Base-by-base conservation (phyloP, 1,284 basidiomycete genomes). In the Hymenochaete sp. region DNA sequence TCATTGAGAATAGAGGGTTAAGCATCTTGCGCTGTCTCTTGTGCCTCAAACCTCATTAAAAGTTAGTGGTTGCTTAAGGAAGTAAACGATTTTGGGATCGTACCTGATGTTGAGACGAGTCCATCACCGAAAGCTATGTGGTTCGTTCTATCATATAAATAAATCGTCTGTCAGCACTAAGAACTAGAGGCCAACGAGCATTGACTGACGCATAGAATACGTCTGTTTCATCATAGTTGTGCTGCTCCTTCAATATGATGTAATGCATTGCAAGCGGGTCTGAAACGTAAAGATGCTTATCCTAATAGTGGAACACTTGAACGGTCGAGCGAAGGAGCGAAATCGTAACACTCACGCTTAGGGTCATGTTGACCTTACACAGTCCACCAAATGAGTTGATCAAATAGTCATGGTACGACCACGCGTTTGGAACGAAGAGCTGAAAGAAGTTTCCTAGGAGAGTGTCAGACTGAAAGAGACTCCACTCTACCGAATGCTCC, bases 301-400 rank as follows among this genome's bases (percentile, higher is more conserved):
- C 42, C 53, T 53, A 33, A 16, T 5, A 14, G n/a, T n/a, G n/a
- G 16, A 31, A 41, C 14, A n/a, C 32, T 6, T 35, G 13, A 35
- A n/a, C 5, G 14, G 4, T 6, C 5, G 32, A 5, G 8, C 13
- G 8, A 19, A 35, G 5, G 32, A n/a, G 8, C 5, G 4, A 32
- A 14, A 24, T 18, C 11, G 22, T 46, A 13, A 11, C 10, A 45
- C 65, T 46, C 55, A 75, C 73, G 41, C 75, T 72, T 37, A 77
- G 72, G 47, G 75, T 63, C 9, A 72, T 72, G 44, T 69, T 57
- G 2, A 76, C 59, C 51, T 64, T 74, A 35, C 70, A 63, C 39
- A 68, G 64, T 1, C 70, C 18, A 13, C 42, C 42, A 29, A 4
- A 44, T 16, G 36, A 26, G 18, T 44, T 38, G 8, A 38, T 9